Conservation (phyloP, 805 yeast genomes). For the Barnettozyma pratensis region DNA sequence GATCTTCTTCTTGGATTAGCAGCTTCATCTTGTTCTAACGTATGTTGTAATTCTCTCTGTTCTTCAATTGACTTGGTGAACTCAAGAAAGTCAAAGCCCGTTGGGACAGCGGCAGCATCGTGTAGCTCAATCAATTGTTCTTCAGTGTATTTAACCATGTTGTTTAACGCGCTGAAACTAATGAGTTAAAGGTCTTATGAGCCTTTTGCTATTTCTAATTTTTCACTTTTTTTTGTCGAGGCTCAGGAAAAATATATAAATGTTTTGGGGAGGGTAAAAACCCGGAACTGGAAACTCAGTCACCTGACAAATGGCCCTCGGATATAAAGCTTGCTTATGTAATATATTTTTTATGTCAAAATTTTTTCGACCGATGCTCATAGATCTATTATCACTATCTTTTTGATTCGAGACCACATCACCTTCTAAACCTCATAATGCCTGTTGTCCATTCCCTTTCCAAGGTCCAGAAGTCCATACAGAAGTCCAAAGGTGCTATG, state of each 20-base stretch:
- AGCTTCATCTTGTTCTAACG: constrained; percentile 17
- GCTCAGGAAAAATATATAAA: background rate
- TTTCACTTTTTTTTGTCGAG: background rate
- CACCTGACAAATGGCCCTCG: too few relatives aligned
- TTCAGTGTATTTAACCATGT: constrained; percentile 60
- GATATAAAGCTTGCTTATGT: background rate
- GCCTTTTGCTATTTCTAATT: background rate
- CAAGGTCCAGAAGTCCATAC: constrained; percentile 58
- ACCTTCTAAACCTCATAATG: constrained; percentile 29
- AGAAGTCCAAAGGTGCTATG: constrained; percentile 49
- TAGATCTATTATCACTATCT: background rate
- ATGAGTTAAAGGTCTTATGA: background rate
- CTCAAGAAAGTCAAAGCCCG: constrained; percentile 57
- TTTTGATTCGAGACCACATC: background rate
- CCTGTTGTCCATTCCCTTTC: constrained; percentile 63
- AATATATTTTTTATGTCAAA: constrained; percentile 4
- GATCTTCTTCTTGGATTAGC: constrained; percentile 49
- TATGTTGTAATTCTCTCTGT: constrained; percentile 45
- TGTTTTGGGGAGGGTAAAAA: too few relatives aligned
- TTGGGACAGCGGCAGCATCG: constrained; percentile 53
- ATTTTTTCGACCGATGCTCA: background rate
- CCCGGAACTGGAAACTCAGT: too few relatives aligned
- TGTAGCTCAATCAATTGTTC: constrained; percentile 60
- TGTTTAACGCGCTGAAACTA: background rate
- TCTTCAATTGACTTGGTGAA: constrained; percentile 63